Evolutionary conservation across 2,329 filamentous ascomycete species (phyloP).

Genomic region (Magnaporthiopsis incrustans): DNA sequence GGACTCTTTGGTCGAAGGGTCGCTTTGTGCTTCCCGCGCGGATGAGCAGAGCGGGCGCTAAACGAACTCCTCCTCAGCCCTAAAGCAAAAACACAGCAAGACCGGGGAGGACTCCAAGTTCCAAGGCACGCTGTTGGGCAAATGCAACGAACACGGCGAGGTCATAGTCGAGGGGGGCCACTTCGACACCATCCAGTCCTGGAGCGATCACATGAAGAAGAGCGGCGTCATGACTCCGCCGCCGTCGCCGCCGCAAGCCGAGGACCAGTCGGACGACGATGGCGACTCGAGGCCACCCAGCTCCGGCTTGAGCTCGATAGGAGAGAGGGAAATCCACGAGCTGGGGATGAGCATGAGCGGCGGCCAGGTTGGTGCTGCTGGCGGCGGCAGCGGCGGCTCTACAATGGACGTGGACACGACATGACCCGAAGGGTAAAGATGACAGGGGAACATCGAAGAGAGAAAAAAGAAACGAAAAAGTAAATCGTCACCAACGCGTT

Average conservation of each 20-base stretch:
- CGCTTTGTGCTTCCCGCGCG: background rate
- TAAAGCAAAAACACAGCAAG: constrained; percentile 91
- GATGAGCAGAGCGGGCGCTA: background rate
- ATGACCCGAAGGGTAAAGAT: background rate
- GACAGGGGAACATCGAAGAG: background rate
- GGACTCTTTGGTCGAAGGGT: background rate
- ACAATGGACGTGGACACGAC: background rate
- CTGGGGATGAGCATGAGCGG: constrained; percentile 16
- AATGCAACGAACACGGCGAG: constrained; percentile 59
- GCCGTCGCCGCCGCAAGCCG: constrained; percentile 11
- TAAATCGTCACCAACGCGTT: background rate
- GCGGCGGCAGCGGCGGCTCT: background rate
- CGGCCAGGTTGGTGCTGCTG: background rate
- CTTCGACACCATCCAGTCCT: constrained; percentile 58
- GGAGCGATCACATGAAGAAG: constrained; percentile 40
- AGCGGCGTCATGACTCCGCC: constrained; percentile 12
- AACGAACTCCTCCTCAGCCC: constrained; percentile 34
- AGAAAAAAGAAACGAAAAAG: too few species aligned
- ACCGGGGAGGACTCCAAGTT: constrained; percentile 81
- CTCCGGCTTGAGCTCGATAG: constrained; percentile 50
- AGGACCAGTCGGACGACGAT: constrained; percentile 16
- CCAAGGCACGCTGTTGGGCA: constrained; percentile 75
- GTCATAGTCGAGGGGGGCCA: constrained; percentile 73
- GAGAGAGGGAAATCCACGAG: constrained; percentile 33
- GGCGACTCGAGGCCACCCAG: constrained; percentile 38